Percentiles rank a stretch among this genome's conserved stretches.
Evolutionary conservation across 306 rosid species (phyloP).

Genomic region (Casuarina glauca): DNA sequence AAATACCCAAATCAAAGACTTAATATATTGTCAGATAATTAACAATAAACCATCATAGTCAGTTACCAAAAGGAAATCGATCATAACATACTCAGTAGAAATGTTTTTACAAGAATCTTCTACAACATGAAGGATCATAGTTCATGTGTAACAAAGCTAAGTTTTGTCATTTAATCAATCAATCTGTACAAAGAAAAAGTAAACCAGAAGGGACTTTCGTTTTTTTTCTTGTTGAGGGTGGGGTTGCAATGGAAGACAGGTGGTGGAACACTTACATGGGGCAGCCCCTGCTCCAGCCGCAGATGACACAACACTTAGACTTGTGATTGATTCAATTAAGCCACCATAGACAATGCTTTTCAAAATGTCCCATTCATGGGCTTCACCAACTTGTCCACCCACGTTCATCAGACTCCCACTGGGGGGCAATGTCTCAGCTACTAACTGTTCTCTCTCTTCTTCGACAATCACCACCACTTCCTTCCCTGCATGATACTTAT

Average conservation of each 20-base stretch:
- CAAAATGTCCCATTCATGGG: slow-evolving; percentile 46
- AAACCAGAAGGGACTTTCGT: background rate
- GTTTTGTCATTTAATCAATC: too few species aligned
- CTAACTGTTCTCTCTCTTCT: background rate
- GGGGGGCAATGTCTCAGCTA: slow-evolving; percentile 19
- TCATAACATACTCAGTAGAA: background rate
- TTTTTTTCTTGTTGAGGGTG: background rate
- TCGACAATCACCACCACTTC: slow-evolving; percentile 32
- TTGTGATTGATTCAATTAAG: slow-evolving; percentile 65
- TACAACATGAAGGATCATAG: background rate
- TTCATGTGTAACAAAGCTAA: background rate
- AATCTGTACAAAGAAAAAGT: too few species aligned
- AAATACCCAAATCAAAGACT: too few species aligned
- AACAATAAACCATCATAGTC: too few species aligned
- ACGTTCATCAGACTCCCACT: background rate
- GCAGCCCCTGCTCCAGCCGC: slow-evolving; percentile 67
- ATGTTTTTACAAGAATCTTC: background rate
- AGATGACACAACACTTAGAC: slow-evolving; percentile 79
- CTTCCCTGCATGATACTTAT: slow-evolving; percentile 29
- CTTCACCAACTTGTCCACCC: slow-evolving; percentile 29
- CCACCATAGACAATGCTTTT: slow-evolving; percentile 81
- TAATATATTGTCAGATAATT: too few species aligned
- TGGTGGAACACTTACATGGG: slow-evolving; percentile 43
- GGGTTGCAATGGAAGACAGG: background rate
- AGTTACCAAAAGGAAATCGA: background rate